Conservation (phyloP, 2,329 filamentous ascomycete genomes). For the Hortaea sp. region DNA sequence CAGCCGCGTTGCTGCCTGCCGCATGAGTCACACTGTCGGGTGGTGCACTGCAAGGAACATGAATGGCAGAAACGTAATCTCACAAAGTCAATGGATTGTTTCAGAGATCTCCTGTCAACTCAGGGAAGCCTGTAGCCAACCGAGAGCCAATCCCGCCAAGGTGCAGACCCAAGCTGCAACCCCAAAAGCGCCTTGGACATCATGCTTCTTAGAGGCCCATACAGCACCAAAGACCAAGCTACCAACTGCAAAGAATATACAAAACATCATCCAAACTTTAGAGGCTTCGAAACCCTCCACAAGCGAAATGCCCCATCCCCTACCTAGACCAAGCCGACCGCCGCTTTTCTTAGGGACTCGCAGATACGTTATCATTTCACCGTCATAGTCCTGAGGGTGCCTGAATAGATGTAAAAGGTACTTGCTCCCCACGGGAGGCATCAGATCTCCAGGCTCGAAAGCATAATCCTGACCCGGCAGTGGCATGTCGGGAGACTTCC, state of each 20-base stretch:
- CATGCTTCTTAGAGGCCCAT: slow-evolving; percentile 23
- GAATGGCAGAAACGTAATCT: too few relatives aligned
- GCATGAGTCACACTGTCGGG: too few relatives aligned
- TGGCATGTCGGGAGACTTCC: slow-evolving; percentile 28
- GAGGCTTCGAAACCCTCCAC: slow-evolving; percentile 28
- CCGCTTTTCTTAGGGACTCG: slow-evolving; percentile 24
- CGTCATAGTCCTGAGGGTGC: slow-evolving; percentile 31
- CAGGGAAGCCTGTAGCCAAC: slow-evolving; percentile 24
- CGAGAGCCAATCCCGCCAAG: slow-evolving; percentile 23
- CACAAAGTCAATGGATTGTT: too few relatives aligned
- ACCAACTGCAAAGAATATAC: slow-evolving; percentile 22
- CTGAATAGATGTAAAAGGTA: slow-evolving; percentile 32
- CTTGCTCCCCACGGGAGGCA: slow-evolving; percentile 28
- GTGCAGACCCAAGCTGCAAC: slow-evolving; percentile 29
- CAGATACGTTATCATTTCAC: slow-evolving; percentile 27
- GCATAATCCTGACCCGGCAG: slow-evolving; percentile 18
- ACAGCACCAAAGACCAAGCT: slow-evolving; percentile 26
- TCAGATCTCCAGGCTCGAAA: slow-evolving; percentile 28
- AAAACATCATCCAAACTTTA: slow-evolving; percentile 23
- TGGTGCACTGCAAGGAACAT: too few relatives aligned
- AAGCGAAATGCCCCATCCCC: slow-evolving; percentile 31
- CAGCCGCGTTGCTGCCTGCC: too few relatives aligned
- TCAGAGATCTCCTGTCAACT: not conserved
- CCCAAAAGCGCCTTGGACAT: slow-evolving; percentile 32
- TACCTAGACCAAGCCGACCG: slow-evolving; percentile 24